Base-by-base conservation (phyloP, 2,329 filamentous ascomycete species). In the Leptographium galeiforme region DNA sequence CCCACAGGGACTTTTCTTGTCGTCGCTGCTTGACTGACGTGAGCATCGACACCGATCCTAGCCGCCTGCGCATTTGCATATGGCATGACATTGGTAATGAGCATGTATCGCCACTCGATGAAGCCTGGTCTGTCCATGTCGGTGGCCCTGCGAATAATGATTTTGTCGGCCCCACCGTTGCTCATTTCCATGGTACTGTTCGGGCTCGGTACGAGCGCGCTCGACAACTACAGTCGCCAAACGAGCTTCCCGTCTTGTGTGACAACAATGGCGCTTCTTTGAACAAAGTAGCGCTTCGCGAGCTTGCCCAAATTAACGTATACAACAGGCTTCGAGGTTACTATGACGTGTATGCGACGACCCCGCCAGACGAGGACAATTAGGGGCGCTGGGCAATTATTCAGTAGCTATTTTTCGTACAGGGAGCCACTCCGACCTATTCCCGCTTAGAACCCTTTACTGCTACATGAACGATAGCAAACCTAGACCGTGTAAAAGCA, bases 31-130 rank as follows among this genome's bases (percentile, higher is more conserved):
- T 49, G n/a, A 51, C 49, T 6, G 53, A 54, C n/a, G 25, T 49
- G 3, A n/a, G 32, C 14, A 45, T 54, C 10, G n/a, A 44, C 10
- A 51, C 49, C 16, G n/a, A 40, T 19, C 44, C 44, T 2, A 44
- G 53, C 14, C 48, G 49, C 8, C 18, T 54, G n/a, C 34, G 19
- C n/a, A 16, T 54, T 5, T 39, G 49, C 6, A 8, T 47, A 3
- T 54, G 48, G 48, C 49, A 54, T 11, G 53, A 54, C 13, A 13
- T 54, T 19, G 53, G 53, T 14, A 19, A 1, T 6, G 53, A 54
- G 14, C n/a, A 32, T 8, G 13, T 25, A 1, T 16, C 43, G n/a
- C 48, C 53, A 14, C n/a, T 25, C 1, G 53, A 51, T 30, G 30
- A n/a, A 6, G 11, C 6, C 16, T 54, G 53, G 53, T 11, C 16